Percentiles rank a stretch among this genome's conserved stretches.
Conservation (phyloP, 306 rosid species). For the Carpinus viminea region DNA sequence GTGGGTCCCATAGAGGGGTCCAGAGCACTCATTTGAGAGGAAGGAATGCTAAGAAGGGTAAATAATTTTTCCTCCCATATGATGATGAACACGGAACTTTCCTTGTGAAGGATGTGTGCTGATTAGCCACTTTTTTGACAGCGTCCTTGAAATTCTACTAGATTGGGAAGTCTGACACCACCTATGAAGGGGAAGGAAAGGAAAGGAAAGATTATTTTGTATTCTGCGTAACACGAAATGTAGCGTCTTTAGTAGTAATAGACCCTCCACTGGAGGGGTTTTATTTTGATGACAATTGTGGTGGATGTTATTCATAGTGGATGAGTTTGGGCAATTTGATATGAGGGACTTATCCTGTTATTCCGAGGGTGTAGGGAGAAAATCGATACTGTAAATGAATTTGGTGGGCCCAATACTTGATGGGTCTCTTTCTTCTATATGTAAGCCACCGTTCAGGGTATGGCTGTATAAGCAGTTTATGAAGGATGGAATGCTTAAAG, state of each 20-base stretch:
- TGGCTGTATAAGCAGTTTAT: no score
- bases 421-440: no score
- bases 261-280: not conserved
- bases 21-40: not conserved
- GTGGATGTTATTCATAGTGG: not conserved
- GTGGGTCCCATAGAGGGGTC: not conserved
- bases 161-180: not conserved
- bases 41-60: not conserved
- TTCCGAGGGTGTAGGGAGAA: not conserved
- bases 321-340: not conserved
- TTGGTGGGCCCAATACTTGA: no score
- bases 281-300: not conserved
- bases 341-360: not conserved
- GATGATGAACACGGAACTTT: not conserved
- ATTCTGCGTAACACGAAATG: not conserved
- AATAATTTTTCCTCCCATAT: not conserved
- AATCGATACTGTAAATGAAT: not conserved
- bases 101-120: not conserved
- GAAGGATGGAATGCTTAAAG: no score
- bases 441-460: no score
- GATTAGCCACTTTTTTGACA: slow-evolving; percentile 1
- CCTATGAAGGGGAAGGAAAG: no score
- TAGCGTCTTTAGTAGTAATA: not conserved
- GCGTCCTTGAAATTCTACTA: not conserved
- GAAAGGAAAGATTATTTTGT: no score